A percentile compares a stretch with the other conserved stretches of the same genome.
phyloP scores from a whole-genome alignment of 352 stramenopile genomes.

The Phytopythium helicoides region DNA sequence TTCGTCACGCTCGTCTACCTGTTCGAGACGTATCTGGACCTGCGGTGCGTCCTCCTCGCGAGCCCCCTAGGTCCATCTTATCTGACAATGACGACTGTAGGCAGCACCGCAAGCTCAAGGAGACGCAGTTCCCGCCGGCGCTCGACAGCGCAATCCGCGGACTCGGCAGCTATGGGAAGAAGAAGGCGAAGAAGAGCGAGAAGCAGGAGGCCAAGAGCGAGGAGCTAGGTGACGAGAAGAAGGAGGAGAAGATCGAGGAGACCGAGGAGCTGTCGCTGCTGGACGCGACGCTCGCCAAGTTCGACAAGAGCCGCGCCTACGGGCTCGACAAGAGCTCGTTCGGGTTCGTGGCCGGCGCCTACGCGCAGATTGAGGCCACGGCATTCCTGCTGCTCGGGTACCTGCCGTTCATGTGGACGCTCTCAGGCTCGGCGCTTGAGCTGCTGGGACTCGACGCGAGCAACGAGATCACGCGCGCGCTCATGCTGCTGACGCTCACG shows the following conservation, averaged over 20 bases:
- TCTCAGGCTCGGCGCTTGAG: slow-evolving; percentile 58
- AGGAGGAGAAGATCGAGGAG: slow-evolving; percentile 21
- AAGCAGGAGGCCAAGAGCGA: slow-evolving; percentile 14
- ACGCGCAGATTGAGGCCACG: slow-evolving; percentile 83
- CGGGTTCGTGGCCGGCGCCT: slow-evolving; percentile 88
- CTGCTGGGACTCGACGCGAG: slow-evolving; percentile 50
- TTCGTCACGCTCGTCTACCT: slow-evolving; percentile 91
- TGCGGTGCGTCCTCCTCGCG: slow-evolving; percentile 26
- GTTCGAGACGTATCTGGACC: slow-evolving; percentile 93
- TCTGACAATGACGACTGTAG: too few species aligned
- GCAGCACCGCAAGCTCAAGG: slow-evolving; percentile 90
- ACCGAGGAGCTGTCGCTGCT: slow-evolving; percentile 57
- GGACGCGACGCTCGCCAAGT: slow-evolving; percentile 88
- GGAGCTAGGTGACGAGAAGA: slow-evolving; percentile 5
- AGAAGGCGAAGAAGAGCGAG: background rate
- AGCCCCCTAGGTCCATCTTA: too few species aligned
- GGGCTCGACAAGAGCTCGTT: slow-evolving; percentile 96
- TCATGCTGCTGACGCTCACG: slow-evolving; percentile 67
- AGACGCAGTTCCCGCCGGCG: slow-evolving; percentile 57
- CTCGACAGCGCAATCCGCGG: slow-evolving; percentile 52
- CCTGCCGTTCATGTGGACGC: slow-evolving; percentile 93
- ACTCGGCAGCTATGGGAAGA: slow-evolving; percentile 37
- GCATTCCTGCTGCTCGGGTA: slow-evolving; percentile 90
- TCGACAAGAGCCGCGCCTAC: slow-evolving; percentile 92
- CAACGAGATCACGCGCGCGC: slow-evolving; percentile 86